Percentiles rank a stretch among this genome's conserved stretches.
Evolutionary conservation across 805 yeast species (phyloP).

Genomic region (Candida adriatica): DNA sequence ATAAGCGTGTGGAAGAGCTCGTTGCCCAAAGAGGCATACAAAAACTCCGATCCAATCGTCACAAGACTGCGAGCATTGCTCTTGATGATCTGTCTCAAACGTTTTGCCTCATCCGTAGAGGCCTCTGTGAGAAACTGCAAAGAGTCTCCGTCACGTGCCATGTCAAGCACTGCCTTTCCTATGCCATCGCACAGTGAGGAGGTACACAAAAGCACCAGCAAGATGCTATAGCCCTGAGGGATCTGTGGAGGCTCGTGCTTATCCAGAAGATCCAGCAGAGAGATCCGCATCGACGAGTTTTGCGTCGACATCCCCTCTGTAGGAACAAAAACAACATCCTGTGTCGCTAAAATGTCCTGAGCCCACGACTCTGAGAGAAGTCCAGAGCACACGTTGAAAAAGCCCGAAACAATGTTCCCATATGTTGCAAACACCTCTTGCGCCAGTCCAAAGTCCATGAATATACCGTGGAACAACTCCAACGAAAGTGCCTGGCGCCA

Average conservation of each 20-base stretch:
- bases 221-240: slow-evolving; percentile 56
- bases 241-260: slow-evolving; percentile 68
- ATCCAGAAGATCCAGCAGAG: slow-evolving; percentile 72
- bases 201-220: slow-evolving; percentile 48
- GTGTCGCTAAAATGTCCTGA: slow-evolving; percentile 27
- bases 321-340: slow-evolving; percentile 25
- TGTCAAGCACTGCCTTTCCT: slow-evolving; percentile 41
- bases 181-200: slow-evolving; percentile 62
- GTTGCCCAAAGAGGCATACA: slow-evolving; percentile 63
- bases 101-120: slow-evolving; percentile 6
- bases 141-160: slow-evolving; percentile 25
- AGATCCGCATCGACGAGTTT: slow-evolving; percentile 41
- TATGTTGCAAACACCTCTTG: slow-evolving; percentile 50
- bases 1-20: slow-evolving; percentile 63
- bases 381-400: slow-evolving; percentile 37
- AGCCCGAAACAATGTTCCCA: slow-evolving; percentile 59
- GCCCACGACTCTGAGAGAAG: slow-evolving; percentile 27
- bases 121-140: slow-evolving; percentile 12
- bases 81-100: slow-evolving; percentile 23
- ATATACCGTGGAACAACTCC: slow-evolving; percentile 61
- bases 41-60: slow-evolving; percentile 39
- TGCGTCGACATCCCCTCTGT: slow-evolving; percentile 33
- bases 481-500: slow-evolving; percentile 76
- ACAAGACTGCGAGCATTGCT: slow-evolving; percentile 36
- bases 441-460: slow-evolving; percentile 48